Evolutionary conservation across 495 filamentous ascomycete species (phyloP).

Genomic region (Hypoxylon fuscum): DNA sequence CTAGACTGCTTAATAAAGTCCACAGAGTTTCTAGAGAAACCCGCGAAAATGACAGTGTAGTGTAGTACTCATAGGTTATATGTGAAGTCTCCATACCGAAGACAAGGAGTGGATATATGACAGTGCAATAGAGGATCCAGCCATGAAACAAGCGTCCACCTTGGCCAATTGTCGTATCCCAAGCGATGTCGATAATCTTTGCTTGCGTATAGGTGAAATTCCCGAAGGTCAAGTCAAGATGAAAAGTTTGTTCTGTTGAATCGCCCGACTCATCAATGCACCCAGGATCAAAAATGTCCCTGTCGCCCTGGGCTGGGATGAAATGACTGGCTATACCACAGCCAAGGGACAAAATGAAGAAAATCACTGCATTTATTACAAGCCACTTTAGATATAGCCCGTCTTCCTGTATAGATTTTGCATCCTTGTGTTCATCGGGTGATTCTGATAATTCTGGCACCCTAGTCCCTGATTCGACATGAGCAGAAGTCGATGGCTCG

Average conservation of each 20-base stretch:
- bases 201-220: constrained; percentile 22
- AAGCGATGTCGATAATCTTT: constrained; percentile 13
- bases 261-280: constrained; percentile 3
- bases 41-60: constrained; percentile 7
- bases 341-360: background rate
- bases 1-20: background rate
- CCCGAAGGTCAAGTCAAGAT: constrained; percentile 7
- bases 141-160: constrained; percentile 18
- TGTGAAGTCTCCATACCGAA: constrained; percentile 14
- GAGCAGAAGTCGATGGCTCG: background rate
- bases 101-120: constrained; percentile 17
- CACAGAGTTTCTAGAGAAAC: constrained; percentile 8
- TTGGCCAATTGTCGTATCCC: constrained; percentile 16
- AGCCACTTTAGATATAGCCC: background rate
- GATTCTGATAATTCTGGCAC: background rate
- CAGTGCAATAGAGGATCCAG: constrained; percentile 8
- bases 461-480: background rate
- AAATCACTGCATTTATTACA: background rate
- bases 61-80: constrained; percentile 12
- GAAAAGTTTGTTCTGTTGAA: background rate
- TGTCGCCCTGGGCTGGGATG: background rate
- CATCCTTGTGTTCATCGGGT: background rate
- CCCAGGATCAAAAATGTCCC: constrained; percentile 2
- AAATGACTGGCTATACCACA: background rate
- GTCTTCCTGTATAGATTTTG: background rate